Evolutionary conservation across 345 rosid species (phyloP).

Genomic region (Noccaea bulbosa): DNA sequence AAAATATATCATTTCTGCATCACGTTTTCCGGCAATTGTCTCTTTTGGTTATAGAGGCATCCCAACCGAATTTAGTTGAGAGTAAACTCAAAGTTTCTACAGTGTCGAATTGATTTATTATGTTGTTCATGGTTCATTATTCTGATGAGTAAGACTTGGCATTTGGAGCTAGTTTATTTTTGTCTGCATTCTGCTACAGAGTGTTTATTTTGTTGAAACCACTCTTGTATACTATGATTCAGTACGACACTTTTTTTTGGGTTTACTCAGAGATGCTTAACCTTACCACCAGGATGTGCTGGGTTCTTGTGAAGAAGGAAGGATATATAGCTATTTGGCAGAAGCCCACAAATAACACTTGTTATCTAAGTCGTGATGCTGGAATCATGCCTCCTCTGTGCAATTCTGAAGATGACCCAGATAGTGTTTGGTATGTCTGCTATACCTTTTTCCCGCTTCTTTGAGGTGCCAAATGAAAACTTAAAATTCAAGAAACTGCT

Average conservation of each 20-base stretch:
- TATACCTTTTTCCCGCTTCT: neutral
- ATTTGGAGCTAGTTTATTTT: conserved; percentile 8
- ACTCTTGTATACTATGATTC: conserved; percentile 4
- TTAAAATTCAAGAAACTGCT: neutral
- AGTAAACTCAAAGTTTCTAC: neutral
- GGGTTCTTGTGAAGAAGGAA: conserved; percentile 93
- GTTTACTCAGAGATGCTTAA: conserved; percentile 80
- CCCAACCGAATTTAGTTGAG: neutral
- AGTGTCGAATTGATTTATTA: neutral
- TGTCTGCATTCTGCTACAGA: neutral
- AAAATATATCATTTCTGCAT: conserved; percentile 11
- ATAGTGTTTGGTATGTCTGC: conserved; percentile 74
- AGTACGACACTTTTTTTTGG: conserved; percentile 31
- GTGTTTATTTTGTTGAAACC: neutral
- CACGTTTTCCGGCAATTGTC: neutral
- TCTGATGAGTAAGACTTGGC: neutral
- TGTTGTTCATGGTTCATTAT: neutral
- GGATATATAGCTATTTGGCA: conserved; percentile 96
- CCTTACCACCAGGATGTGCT: conserved; percentile 86
- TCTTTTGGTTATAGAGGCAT: conserved; percentile 10
- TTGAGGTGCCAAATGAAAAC: conserved; percentile 2
- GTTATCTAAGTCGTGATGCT: conserved; percentile 76
- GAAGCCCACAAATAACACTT: conserved; percentile 79
- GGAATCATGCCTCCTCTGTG: conserved; percentile 77
- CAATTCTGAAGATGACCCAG: conserved; percentile 77